Conservation (phyloP, 2,329 filamentous ascomycete genomes). For the Emmonsiellopsis sp. region DNA sequence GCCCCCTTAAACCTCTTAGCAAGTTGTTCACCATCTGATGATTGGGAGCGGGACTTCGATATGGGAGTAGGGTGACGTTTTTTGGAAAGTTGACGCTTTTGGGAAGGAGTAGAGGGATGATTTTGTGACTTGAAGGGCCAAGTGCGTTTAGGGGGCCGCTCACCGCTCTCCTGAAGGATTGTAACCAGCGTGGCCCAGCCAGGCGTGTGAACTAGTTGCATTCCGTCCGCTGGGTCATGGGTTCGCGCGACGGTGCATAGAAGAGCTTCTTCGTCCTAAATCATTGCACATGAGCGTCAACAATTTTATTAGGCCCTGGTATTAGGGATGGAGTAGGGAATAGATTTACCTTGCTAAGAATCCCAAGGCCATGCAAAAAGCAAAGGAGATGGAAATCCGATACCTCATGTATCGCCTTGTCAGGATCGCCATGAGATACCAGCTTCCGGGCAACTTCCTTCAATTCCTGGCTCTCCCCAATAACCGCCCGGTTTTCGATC, state of each 20-base stretch:
- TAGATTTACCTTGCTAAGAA: constrained; percentile 68
- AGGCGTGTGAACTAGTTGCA: constrained; percentile 73
- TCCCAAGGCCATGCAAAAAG: constrained; percentile 70
- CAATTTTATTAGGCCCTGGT: neutral
- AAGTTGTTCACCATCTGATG: constrained; percentile 47
- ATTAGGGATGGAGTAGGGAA: neutral
- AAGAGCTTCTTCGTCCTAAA: constrained; percentile 77
- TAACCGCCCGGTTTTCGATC: constrained; percentile 80
- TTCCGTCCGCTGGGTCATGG: constrained; percentile 70
- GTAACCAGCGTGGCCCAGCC: constrained; percentile 92
- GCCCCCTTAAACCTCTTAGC: constrained; percentile 58
- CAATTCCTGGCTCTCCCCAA: constrained; percentile 79
- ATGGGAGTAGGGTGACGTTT: constrained; percentile 13
- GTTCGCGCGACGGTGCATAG: constrained; percentile 76
- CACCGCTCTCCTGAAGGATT: constrained; percentile 94
- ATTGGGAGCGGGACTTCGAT: constrained; percentile 23
- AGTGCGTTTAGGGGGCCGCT: constrained; percentile 74
- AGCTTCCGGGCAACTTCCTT: constrained; percentile 60
- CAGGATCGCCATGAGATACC: constrained; percentile 54
- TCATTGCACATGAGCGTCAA: constrained; percentile 1
- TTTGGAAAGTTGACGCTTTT: constrained; percentile 6
- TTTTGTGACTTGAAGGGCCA: constrained; percentile 34
- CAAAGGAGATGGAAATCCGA: constrained; percentile 94
- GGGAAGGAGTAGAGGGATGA: constrained; percentile 18
- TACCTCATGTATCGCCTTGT: constrained; percentile 56